Conservation (phyloP, 257 asterid species). For the Cordia subcordata region DNA sequence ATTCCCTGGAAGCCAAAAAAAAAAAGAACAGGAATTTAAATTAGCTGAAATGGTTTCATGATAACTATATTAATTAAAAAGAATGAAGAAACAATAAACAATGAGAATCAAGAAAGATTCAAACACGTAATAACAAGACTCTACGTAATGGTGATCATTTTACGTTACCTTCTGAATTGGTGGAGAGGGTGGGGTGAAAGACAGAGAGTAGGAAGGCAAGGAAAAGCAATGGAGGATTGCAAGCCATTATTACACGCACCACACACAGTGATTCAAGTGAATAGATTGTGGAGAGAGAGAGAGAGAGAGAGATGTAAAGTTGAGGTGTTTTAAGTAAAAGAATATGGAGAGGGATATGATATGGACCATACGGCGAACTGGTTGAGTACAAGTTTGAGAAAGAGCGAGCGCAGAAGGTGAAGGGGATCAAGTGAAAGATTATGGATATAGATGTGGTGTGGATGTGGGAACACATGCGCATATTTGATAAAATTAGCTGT, state of each 20-base stretch:
- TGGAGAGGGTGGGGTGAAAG: conserved; percentile 36
- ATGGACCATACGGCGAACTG: no score
- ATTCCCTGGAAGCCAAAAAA: conserved; percentile 41
- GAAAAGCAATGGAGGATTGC: conserved; percentile 29
- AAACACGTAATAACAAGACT: background rate
- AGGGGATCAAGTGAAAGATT: background rate
- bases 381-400: no score
- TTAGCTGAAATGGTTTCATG: background rate
- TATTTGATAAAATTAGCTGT: no score
- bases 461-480: conserved; percentile 25
- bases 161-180: conserved; percentile 68
- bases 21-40: background rate
- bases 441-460: no score
- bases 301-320: conserved; percentile 13
- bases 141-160: background rate
- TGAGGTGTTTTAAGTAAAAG: background rate
- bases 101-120: background rate
- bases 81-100: background rate
- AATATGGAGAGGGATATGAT: background rate
- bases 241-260: conserved; percentile 46
- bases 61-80: background rate
- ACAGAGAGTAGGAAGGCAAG: conserved; percentile 32
- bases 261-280: background rate
- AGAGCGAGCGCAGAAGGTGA: no score
- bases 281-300: conserved; percentile 11